Percentiles rank a stretch among this genome's conserved stretches.
Evolutionary conservation across 257 asterid species (phyloP).

Genomic region (Cruciata laevipes): DNA sequence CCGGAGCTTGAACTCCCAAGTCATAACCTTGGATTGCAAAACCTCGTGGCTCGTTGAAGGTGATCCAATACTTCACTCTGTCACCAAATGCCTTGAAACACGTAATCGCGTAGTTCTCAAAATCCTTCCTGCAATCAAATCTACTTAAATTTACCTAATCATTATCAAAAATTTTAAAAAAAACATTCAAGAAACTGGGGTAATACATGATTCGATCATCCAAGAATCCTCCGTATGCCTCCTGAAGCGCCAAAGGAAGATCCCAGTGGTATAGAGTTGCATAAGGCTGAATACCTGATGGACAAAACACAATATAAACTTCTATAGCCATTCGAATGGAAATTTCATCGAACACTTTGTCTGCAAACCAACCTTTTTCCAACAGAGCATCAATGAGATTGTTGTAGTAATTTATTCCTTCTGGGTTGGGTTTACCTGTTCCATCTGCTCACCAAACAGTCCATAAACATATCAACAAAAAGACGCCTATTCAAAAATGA

Average conservation of each 20-base stretch:
- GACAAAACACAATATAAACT: conserved; percentile 6
- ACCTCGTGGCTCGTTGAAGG: conserved; percentile 91
- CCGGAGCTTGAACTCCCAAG: conserved; percentile 80
- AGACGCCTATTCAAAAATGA: background rate
- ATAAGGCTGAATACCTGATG: conserved; percentile 64
- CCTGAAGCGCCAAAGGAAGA: conserved; percentile 71
- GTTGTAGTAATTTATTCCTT: conserved; percentile 74
- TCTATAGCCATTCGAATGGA: background rate
- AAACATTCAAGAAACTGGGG: background rate
- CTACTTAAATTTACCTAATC: too few species aligned
- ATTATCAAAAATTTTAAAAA: too few species aligned
- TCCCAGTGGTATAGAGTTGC: conserved; percentile 90
- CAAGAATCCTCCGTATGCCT: conserved; percentile 58
- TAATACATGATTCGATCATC: conserved; percentile 47
- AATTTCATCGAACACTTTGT: background rate
- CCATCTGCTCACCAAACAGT: conserved; percentile 44
- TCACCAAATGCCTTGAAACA: conserved; percentile 78
- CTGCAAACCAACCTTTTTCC: conserved; percentile 43
- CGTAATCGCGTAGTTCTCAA: conserved; percentile 53
- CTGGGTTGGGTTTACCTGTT: conserved; percentile 61
- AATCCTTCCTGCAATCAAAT: conserved; percentile 54
- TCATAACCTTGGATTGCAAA: conserved; percentile 72
- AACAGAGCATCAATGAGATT: conserved; percentile 58
- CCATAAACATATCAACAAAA: background rate
- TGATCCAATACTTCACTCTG: conserved; percentile 77